Evolutionary conservation across 2,329 filamentous ascomycete genomes (phyloP), one percentile per base, ranked within the genome.

Genomic region (Elsinoe necatrix): DNA sequence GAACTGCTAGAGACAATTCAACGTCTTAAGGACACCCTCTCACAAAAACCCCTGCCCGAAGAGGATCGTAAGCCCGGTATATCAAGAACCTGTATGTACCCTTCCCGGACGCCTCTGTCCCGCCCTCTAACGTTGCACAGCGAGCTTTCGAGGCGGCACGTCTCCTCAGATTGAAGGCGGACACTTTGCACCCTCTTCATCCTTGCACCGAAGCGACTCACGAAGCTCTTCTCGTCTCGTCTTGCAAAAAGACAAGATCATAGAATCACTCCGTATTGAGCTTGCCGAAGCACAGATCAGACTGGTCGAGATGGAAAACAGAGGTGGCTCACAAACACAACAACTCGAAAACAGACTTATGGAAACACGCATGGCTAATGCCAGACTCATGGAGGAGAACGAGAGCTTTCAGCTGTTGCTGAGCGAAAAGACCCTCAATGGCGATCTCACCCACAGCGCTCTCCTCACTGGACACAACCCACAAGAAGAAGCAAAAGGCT

Each of bases 401-500:
- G 93, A 98, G 73, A 95, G 90, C 73, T 98, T 95, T 72, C 92
- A 97, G 72, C 80, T 97, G 35, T 82, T 98, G 16, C 82, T 98
- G 21, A 89, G 90, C 67, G 91, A 97, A 71, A 92, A 90, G 77
- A 97, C 93, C 1, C 80, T 98, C 58, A 95, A 95, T 68, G 93
- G 93, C 27, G 92, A 97, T 68, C 92, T 96, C 68, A 80, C 81
- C 66, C 89, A 86, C 67, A 86, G 80, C 64, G 87, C 92, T 66
- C 89, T 95, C 70, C 83, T 88, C 75, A 86, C 77, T 57, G 71
- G 75, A 55, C 66, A 69, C 42, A 71, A 74, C 18, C 68, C 72
- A 5, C 62, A 65, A 45, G 31, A 61, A 29, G 69, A 3, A 57
- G 61, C 23, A 14, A 58, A 55, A n/a, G 77, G 76, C 31, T 77